Conservation (phyloP, 2,329 filamentous ascomycete species). For the Dothidotthia symphoricarpi region DNA sequence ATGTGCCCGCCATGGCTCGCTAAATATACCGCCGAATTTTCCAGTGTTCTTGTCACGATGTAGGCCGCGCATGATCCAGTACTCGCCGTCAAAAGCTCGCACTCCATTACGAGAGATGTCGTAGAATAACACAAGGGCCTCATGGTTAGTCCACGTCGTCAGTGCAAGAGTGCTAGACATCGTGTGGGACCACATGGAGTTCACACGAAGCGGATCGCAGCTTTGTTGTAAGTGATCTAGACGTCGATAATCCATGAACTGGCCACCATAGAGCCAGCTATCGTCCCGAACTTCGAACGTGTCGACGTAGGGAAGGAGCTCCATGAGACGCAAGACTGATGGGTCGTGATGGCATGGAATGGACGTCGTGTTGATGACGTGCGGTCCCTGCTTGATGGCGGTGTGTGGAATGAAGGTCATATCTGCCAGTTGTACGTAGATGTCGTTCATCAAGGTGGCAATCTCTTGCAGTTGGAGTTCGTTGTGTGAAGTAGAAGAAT, state of each 20-base stretch:
- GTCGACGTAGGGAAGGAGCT: conserved; percentile 17
- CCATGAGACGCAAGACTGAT: conserved; percentile 12
- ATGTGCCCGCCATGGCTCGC: too few species aligned
- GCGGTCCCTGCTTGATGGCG: conserved; percentile 13
- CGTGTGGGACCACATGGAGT: not conserved
- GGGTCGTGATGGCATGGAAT: conserved; percentile 8
- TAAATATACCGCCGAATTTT: too few species aligned
- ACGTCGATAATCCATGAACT: conserved; percentile 14
- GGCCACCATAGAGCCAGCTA: conserved; percentile 13
- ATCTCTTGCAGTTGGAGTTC: conserved; percentile 8
- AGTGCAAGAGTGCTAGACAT: too few species aligned
- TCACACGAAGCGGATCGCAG: conserved; percentile 1
- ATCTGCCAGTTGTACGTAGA: conserved; percentile 12
- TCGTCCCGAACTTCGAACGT: conserved; percentile 1
- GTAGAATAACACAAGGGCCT: too few species aligned
- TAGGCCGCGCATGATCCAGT: too few species aligned
- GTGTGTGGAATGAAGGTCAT: conserved; percentile 15
- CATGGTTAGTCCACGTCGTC: too few species aligned
- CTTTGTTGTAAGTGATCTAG: conserved; percentile 2
- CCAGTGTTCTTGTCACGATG: too few species aligned
- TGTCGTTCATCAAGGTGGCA: conserved; percentile 12
- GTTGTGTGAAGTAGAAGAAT: conserved; percentile 4
- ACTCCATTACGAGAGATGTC: too few species aligned
- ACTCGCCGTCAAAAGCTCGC: too few species aligned
- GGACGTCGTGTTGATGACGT: conserved; percentile 12